Evolutionary conservation across 2,329 filamentous ascomycete genomes (phyloP), one percentile per base, ranked within the genome.

Genomic region (Stachybotrys chlorohalonatus): DNA sequence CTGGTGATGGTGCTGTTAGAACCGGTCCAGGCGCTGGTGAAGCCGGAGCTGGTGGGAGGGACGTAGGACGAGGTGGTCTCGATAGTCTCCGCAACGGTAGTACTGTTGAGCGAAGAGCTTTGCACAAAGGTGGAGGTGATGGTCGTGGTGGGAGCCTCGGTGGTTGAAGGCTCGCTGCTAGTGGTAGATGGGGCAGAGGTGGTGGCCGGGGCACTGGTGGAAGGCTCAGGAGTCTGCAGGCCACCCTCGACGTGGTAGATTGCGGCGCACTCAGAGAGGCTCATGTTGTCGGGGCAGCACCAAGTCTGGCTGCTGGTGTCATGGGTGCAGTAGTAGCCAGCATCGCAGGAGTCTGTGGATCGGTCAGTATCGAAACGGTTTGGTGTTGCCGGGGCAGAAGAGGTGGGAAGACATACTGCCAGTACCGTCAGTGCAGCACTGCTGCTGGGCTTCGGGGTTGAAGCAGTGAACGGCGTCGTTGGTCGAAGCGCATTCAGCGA

Each of bases 321-420:
- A 60, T 77, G 72, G n/a, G 80, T 76, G 72, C 84, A 86, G 74
- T 80, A 86, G 73, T 79, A 86, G 52, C 80, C 81, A 15, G 70
- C 66, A 36, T 82, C 76, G 66, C 83, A 86, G 36, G 82, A 81
- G 68, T 82, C 82, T 84, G 48, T 5, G 9, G 9, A 42, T 42
- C 6, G 36, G 24, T 42, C 13, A 42, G 36, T 42, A 42, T 42
- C 36, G 36, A 42, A 13, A 42, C 13, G 13, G 9, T 42, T 13
- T 2, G 6, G 4, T 24, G 24, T 24, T 24, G 24, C 24, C 24
- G 24, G 24, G 36, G 36, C 36, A 9, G 39, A 51, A 1, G 8
- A 36, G 6, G 16, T 31, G 45, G 16, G 15, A n/a, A 51, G 51
- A 76, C 77, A 64, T 72, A 83, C 80, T 80, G 71, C 83, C 83